Base-by-base conservation (phyloP, 352 stramenopile species). In the Pythium vanterpoolii region DNA sequence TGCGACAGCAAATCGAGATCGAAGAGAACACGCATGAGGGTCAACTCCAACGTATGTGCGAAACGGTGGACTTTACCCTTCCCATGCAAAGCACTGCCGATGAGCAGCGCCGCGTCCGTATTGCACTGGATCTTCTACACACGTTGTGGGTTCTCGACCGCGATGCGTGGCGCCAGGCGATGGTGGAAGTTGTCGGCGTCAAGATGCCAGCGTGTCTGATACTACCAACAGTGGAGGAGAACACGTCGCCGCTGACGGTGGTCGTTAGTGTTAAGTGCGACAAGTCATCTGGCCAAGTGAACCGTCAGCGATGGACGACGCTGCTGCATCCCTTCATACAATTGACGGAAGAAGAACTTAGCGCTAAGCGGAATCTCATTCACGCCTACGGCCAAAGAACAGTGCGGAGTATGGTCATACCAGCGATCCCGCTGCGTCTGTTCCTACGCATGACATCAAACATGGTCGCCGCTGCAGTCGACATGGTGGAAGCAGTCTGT, bases 241-340 rank as follows among this genome's bases (percentile, higher is more conserved):
- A 34, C 10, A 26, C 4, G 4, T 27, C 53, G 14, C 24, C 53
- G 9, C 24, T 55, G 10, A 31, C 31, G 18, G 31, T 66, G 14
- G 59, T 60, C 18, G 23, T 59, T 27, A 53, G 48, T 33, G 18
- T 64, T 30, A 56, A 64, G 40, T 42, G 59, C 45, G 57, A 64
- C 57, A 64, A 64, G 42, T 64, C 59, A 40, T 28, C 49, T 11
- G 45, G 39, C 39, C 57, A 64, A 23, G 7, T 64, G 23, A 40
- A 52, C 27, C 7, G 23, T 4, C 23, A 28, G 30, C 57, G 57
- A 6, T 64, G 57, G 57, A 23, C 18, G 16, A 33, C 38, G 42
- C 57, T 64, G n/a, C 30, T 64, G n/a, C 7, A 46, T 19, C 28
- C 48, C 5, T 1, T 26, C 1, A 31, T 36, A 8, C 36, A 10